These are phyloP conservation scores for Nephelium lappaceum DNA, from an alignment of 345 rosid species.

Conservation along the genomic window DNA sequence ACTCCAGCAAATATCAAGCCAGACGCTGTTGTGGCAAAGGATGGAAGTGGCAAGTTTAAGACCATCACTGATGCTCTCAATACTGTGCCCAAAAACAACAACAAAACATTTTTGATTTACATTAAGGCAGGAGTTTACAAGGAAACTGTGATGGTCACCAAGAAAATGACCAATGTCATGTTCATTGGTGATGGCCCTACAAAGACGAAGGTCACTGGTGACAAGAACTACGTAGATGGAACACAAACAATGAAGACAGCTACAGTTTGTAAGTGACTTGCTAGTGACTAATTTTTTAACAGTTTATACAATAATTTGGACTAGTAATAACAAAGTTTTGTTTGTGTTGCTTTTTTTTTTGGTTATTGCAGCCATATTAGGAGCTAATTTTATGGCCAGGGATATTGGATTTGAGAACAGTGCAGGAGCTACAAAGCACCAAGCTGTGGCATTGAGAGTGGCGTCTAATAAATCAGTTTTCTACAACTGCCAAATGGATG, in stretches of 20 bases:
- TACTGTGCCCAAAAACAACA: slow-evolving; percentile 39
- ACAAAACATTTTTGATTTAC: slow-evolving; percentile 49
- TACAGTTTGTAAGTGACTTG: slow-evolving; percentile 46
- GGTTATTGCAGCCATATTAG: slow-evolving; percentile 41
- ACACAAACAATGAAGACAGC: slow-evolving; percentile 54
- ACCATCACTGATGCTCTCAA: slow-evolving; percentile 58
- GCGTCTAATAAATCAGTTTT: slow-evolving; percentile 53
- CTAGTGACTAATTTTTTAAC: not conserved
- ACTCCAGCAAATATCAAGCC: slow-evolving; percentile 36
- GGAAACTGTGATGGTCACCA: slow-evolving; percentile 50
- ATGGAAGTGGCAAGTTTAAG: slow-evolving; percentile 69
- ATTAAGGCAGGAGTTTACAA: slow-evolving; percentile 71
- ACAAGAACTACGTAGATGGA: slow-evolving; percentile 46
- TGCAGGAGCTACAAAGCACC: slow-evolving; percentile 60
- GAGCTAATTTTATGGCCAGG: slow-evolving; percentile 63
- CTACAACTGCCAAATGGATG: slow-evolving; percentile 62
- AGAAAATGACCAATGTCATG: slow-evolving; percentile 39
- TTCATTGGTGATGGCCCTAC: slow-evolving; percentile 80
- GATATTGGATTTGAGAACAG: slow-evolving; percentile 69
- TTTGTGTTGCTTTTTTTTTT: not conserved
- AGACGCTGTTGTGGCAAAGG: slow-evolving; percentile 63
- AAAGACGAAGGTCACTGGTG: slow-evolving; percentile 66
- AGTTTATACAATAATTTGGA: too few relatives aligned
- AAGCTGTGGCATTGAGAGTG: slow-evolving; percentile 74
- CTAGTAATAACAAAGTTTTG: too few relatives aligned